A percentile compares a stretch with the other conserved stretches of the same genome.
phyloP scores from a whole-genome alignment of 176 grass and related monocot genomes.

The Eleusine indica region DNA sequence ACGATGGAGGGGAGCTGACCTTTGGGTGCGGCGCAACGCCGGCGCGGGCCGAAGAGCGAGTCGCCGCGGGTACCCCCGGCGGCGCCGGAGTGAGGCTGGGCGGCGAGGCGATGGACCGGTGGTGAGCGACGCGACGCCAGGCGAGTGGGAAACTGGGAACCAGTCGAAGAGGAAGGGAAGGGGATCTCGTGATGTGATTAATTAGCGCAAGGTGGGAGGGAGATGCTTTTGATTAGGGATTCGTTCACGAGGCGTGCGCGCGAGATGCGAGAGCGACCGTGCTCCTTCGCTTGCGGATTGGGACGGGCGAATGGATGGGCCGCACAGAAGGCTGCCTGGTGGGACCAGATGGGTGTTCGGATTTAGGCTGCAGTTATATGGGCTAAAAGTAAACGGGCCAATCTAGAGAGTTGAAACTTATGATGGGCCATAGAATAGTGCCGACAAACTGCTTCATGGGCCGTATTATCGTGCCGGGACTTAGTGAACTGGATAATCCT shows the following conservation, averaged over 20 bases:
- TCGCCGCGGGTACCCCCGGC: conserved; percentile 15
- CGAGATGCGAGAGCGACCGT: conserved; percentile 20
- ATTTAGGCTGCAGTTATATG: neutral
- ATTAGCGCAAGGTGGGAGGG: conserved; percentile 38
- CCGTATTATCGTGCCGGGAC: neutral
- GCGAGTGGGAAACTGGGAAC: neutral
- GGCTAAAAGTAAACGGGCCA: too few species aligned
- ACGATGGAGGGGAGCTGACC: conserved; percentile 25
- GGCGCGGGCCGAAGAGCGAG: neutral
- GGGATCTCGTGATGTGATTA: conserved; percentile 55
- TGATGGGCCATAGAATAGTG: neutral
- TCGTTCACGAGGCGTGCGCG: conserved; percentile 41
- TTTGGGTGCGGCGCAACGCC: neutral
- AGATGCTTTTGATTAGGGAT: conserved; percentile 35
- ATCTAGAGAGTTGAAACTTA: neutral
- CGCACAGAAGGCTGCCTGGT: neutral
- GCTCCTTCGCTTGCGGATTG: conserved; percentile 1
- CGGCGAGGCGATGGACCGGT: neutral
- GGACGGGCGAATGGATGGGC: conserved; percentile 23
- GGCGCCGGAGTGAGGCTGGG: neutral
- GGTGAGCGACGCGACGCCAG: neutral
- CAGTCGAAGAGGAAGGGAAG: conserved; percentile 18
- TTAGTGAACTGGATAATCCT: too few species aligned
- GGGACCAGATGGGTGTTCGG: neutral
- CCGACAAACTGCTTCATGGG: neutral